These are phyloP conservation scores for Pseudogymnoascus sp. DNA, from an alignment of 2,329 filamentous ascomycete genomes.

Conservation along the genomic window DNA sequence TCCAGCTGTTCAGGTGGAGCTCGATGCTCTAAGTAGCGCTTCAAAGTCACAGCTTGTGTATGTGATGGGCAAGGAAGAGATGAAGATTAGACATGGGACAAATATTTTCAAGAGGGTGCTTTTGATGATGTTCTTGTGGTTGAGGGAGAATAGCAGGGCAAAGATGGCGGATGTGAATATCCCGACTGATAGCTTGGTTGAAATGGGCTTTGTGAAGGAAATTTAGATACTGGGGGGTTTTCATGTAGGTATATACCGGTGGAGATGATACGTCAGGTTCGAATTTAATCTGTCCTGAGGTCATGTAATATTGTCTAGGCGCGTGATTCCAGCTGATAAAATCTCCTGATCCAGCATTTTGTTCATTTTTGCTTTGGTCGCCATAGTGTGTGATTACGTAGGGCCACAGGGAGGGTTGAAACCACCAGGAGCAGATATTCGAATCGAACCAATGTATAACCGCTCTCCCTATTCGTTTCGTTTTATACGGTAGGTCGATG, in stretches of 20 bases:
- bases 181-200: conserved; percentile 52
- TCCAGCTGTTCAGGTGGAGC: conserved; percentile 29
- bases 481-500: background rate
- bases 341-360: background rate
- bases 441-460: background rate
- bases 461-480: background rate
- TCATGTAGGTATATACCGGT: background rate
- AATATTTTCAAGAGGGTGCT: conserved; percentile 36
- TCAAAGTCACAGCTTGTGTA: conserved; percentile 43
- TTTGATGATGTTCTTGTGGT: conserved; percentile 50
- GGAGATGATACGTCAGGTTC: background rate
- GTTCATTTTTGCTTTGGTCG: background rate
- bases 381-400: background rate
- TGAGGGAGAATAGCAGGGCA: conserved; percentile 55
- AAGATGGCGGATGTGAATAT: conserved; percentile 56
- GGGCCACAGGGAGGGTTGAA: background rate
- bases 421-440: background rate
- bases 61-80: conserved; percentile 53
- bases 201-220: conserved; percentile 62
- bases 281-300: background rate
- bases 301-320: background rate
- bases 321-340: background rate
- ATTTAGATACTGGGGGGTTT: conserved; percentile 31
- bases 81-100: conserved; percentile 38
- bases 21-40: conserved; percentile 37